Evolutionary conservation across 768 basidiomycete genomes (phyloP), one percentile per base, ranked within the genome.

Genomic region (Kwoniella europaea): DNA sequence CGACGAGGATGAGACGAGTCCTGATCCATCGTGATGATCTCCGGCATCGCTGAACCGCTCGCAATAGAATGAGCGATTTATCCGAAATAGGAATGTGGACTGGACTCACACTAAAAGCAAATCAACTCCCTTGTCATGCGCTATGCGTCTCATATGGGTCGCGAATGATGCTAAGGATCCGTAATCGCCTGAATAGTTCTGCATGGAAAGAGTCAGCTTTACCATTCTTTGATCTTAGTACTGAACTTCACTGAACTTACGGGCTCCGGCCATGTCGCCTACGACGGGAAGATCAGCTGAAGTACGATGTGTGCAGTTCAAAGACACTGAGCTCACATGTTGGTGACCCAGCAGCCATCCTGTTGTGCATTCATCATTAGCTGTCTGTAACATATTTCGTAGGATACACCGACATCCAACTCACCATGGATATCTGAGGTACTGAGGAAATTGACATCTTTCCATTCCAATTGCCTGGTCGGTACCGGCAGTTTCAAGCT

Each of bases 121-220:
- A 82, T 95, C 94, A 27, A 92, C 91, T 50, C 91, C 89, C 66
- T 89, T 89, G 72, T 88, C 82, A 86, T 90, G 63, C 3, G 94
- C 93, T 54, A 90, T 85, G 44, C 87, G 77, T 84, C 93, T 92
- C 90, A 95, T 91, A 69, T 92, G 91, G 2, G 88, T 75, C 15
- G 92, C 90, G 74, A 95, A 97, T n/a, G 91, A 92, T 50, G 90
- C 87, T 79, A 94, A 91, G 74, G 93, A 92, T n/a, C 92, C 93
- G 29, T 90, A 86, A 76, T 90, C 88, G 15, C 88, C 89, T 68
- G 79, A 81, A 63, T 83, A 83, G 50, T 82, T 82, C 82, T 83
- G 54, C 22, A 22, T 9, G 20, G 35, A 16, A 4, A 12, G 24
- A 10, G 50, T 57, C 43, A 61, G 59, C 18, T n/a, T 18, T 27